Evolutionary conservation across 2,329 filamentous ascomycete genomes (phyloP), one percentile per base, ranked within the genome.

Genomic region (Bipolaris victoriae): DNA sequence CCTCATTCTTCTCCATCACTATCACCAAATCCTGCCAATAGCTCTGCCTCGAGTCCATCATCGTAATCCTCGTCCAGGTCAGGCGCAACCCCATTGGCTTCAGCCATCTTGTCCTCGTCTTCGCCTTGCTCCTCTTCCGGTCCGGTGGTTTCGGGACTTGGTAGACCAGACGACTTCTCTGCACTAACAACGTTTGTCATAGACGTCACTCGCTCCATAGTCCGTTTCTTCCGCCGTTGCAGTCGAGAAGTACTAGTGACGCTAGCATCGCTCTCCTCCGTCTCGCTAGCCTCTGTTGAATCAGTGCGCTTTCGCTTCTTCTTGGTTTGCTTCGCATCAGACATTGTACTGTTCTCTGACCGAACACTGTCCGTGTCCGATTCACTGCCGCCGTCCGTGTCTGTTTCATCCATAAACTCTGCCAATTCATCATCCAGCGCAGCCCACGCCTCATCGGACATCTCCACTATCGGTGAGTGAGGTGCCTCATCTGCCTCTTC

Each of bases 401-500:
- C 76, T 4, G 73, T 68, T 33, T 75, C 74, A 40, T 83, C 84
- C 64, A 95, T 78, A 64, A 95, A 93, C 44, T 91, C 90, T 13
- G 85, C 86, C 9, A 96, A 79, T 68, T 96, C 92, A 57, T 90
- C 87, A 63, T 92, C 88, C 1, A 81, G 78, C 43, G 81, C 78
- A 26, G 81, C 78, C 57, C 81, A 80, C 31, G 80, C 69, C 7
- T 73, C 69, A 64, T 69, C 59, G 69, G 60, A 45, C 57, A 52
- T 71, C 66, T 24, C 72, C 54, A 39, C 64, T 52, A 24, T 72
- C 41, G 6, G 71, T 1, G 69, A 67, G 5, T 69, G 66, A 4
- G 55, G 58, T 10, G 64, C 55, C 15, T 66, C 70, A 6, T 74
- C 76, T 24, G 66, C 71, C 5, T 71, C 75, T 48, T 76, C 73